Conservation (phyloP, 148 eudicot genomes). For the Fagopyrum esculentum region DNA sequence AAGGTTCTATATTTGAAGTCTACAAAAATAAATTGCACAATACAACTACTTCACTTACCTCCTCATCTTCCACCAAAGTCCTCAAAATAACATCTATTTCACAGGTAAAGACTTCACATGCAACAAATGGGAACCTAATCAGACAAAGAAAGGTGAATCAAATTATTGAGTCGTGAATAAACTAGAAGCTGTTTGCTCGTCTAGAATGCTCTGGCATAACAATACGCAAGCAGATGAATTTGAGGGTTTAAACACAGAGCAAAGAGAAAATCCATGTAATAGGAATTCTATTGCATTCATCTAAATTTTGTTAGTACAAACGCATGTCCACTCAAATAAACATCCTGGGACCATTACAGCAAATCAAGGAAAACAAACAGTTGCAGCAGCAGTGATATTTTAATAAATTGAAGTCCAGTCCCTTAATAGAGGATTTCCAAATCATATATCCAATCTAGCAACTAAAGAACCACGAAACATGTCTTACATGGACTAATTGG, state of each 20-base stretch:
- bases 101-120: conserved; percentile 96
- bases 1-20: background rate
- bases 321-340: background rate
- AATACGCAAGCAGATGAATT: background rate
- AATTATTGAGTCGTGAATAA: background rate
- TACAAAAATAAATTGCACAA: background rate
- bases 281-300: background rate
- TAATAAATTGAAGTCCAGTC: background rate
- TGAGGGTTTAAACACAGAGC: background rate
- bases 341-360: background rate
- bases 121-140: conserved; percentile 87
- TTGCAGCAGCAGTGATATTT: background rate
- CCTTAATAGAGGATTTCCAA: background rate
- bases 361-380: background rate
- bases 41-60: conserved; percentile 36
- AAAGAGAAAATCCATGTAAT: background rate
- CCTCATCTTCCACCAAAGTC: conserved; percentile 94
- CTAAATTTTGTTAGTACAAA: background rate
- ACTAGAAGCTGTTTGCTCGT: background rate
- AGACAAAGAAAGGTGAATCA: conserved; percentile 9
- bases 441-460: background rate
- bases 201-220: background rate
- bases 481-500: conserved; percentile 2
- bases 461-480: background rate
- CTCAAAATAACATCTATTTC: conserved; percentile 96